Percentiles rank a stretch among this genome's conserved stretches.
Evolutionary conservation across 1,284 basidiomycete genomes (phyloP).

Genomic region (Irpex sp.): DNA sequence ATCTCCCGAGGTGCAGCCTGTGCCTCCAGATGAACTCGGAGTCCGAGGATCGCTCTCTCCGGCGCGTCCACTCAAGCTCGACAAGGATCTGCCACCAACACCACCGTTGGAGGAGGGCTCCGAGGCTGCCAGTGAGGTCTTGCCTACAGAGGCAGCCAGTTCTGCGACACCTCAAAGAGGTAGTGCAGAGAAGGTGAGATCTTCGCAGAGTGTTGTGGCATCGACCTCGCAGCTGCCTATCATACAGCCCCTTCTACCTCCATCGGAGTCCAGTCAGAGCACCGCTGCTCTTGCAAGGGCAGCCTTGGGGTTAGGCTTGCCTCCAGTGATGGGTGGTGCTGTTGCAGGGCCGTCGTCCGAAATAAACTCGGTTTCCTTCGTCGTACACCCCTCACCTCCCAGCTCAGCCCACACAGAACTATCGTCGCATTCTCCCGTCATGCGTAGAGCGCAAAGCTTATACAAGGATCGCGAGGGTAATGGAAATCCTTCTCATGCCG

Average conservation of each 20-base stretch:
- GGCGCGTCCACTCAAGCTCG: constrained; percentile 31
- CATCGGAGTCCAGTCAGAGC: constrained; percentile 30
- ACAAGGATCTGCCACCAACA: constrained; percentile 69
- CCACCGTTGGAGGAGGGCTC: constrained; percentile 33
- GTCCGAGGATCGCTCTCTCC: constrained; percentile 18
- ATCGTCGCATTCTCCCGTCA: constrained; percentile 14
- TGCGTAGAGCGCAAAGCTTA: constrained; percentile 48
- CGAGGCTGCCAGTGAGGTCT: neutral
- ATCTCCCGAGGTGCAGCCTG: constrained; percentile 15
- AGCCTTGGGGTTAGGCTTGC: constrained; percentile 54
- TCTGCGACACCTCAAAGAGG: neutral
- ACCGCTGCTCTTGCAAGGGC: constrained; percentile 52
- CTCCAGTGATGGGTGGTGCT: constrained; percentile 44
- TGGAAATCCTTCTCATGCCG: constrained; percentile 18
- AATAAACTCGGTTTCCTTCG: constrained; percentile 38
- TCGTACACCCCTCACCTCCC: constrained; percentile 17
- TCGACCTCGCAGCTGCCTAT: neutral
- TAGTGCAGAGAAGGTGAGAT: neutral
- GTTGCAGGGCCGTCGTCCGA: constrained; percentile 37
- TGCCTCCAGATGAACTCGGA: constrained; percentile 28
- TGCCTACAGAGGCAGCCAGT: neutral
- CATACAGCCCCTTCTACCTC: neutral
- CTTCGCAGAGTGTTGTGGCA: neutral
- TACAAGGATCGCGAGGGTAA: constrained; percentile 30
- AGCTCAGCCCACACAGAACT: constrained; percentile 11